Base-by-base conservation (phyloP, 768 basidiomycete genomes). In the Suillus subalutaceus region DNA sequence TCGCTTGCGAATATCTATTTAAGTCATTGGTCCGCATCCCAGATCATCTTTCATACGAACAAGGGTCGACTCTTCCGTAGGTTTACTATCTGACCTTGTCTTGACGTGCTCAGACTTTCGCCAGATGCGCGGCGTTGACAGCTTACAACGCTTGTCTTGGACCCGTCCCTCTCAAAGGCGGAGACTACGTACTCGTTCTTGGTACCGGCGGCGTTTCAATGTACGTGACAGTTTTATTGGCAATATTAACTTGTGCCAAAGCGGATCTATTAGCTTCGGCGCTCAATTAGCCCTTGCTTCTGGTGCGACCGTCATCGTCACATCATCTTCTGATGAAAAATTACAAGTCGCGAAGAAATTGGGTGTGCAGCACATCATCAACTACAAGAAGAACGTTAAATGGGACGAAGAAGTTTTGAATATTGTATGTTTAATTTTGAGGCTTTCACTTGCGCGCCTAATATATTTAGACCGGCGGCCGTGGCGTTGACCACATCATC, bases 251-350 rank as follows among this genome's bases (percentile, higher is more conserved):
- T 16, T 1, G 5, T 59, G 40, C 18, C 10, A 5, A 26, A 30
- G 3, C 18, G 68, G 71, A 44, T 68, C 73, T 6, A 68, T 68
- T 53, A 84, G 86, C 48, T 88, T 86, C 69, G 88, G 80, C 3
- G 76, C 85, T 3, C 87, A 90, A 74, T 75, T 91, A 55, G 88
- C 89, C 2, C 81, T 87, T 52, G 85, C 86, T 3, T 81, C 85
- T 9, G 89, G 89, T 43, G 89, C 88, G 2, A 83, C 76, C 1
- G 88, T 90, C 65, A 89, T 92, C 68, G 81, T 82, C 35, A 91
- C 89, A 0, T 90, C 89, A 1, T 90, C 88, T 0, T 87, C 87
- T 0, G 87, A 90, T 69, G 81, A 83, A 57, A 92, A 91, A 70
- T 79, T 90, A 18, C 79, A 83, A 66, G 67, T 83, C 37, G 87